These are phyloP conservation scores for Floccularia luteovirens DNA, from an alignment of 768 basidiomycete species.

Conservation along the genomic window DNA sequence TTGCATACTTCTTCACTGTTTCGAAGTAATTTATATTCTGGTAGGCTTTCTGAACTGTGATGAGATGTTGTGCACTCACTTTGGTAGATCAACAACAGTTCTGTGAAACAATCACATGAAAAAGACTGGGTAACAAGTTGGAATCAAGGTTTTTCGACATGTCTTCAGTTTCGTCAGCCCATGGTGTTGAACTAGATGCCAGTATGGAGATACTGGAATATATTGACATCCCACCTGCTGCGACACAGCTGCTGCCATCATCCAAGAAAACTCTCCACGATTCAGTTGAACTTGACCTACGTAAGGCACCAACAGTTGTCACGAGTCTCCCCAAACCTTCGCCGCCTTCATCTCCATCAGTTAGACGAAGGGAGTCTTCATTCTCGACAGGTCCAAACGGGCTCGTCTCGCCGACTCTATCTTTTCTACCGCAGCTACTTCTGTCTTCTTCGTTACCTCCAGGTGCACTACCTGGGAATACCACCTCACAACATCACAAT, in stretches of 20 bases:
- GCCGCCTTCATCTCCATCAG: slow-evolving; percentile 21
- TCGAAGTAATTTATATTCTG: too few species aligned
- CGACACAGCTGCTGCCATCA: slow-evolving; percentile 25
- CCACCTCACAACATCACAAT: slow-evolving; percentile 12
- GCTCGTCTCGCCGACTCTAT: slow-evolving; percentile 21
- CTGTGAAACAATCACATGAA: too few species aligned
- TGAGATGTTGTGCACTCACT: too few species aligned
- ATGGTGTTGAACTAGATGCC: too few species aligned
- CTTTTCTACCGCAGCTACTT: slow-evolving; percentile 28
- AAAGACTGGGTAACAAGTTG: too few species aligned
- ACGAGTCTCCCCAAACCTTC: slow-evolving; percentile 36
- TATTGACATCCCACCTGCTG: slow-evolving; percentile 32
- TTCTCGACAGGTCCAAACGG: slow-evolving; percentile 14
- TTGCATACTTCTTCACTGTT: too few species aligned
- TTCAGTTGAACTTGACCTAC: slow-evolving; percentile 14
- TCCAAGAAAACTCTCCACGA: slow-evolving; percentile 5
- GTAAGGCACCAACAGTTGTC: slow-evolving; percentile 30
- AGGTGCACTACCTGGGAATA: slow-evolving; percentile 2
- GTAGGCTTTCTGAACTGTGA: too few species aligned
- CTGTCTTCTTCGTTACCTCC: slow-evolving; percentile 22
- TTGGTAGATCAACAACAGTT: too few species aligned
- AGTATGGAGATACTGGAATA: slow-evolving; percentile 49
- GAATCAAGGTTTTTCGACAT: too few species aligned
- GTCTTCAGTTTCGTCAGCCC: too few species aligned
- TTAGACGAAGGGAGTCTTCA: slow-evolving; percentile 10